Evolutionary conservation across 306 rosid species (phyloP).

Genomic region (Cajanus cajan): DNA sequence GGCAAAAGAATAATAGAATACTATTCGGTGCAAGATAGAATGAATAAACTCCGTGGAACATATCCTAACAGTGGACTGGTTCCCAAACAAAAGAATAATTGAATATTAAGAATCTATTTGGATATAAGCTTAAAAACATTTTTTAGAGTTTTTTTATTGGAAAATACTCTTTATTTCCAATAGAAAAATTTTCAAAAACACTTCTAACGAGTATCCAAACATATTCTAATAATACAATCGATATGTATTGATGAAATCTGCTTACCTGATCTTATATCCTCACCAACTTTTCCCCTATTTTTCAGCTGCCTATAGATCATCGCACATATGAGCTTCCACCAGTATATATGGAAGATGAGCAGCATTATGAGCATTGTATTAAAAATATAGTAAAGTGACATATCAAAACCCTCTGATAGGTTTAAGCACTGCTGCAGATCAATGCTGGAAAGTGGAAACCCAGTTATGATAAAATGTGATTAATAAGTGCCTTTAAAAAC

Average conservation of each 20-base stretch:
- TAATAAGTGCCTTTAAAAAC: conserved; percentile 23
- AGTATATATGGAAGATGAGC: conserved; percentile 92
- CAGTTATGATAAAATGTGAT: conserved; percentile 37
- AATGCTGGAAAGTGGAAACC: conserved; percentile 69
- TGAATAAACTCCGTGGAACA: background rate
- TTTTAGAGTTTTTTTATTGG: too few species aligned
- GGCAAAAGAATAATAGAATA: background rate
- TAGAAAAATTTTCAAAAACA: too few species aligned
- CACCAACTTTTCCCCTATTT: conserved; percentile 94
- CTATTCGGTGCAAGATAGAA: background rate
- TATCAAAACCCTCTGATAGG: conserved; percentile 42
- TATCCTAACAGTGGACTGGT: background rate
- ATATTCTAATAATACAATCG: background rate
- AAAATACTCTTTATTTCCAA: too few species aligned
- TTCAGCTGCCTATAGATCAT: conserved; percentile 82
- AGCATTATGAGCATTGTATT: conserved; percentile 80
- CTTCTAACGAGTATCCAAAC: too few species aligned
- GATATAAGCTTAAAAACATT: too few species aligned
- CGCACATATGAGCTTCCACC: conserved; percentile 93
- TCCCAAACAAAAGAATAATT: conserved; percentile 16
- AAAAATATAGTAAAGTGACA: conserved; percentile 64
- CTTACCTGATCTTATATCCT: conserved; percentile 97
- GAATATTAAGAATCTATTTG: too few species aligned
- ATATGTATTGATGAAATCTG: conserved; percentile 14
- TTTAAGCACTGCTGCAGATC: conserved; percentile 49